Evolutionary conservation across 306 rosid species (phyloP), one percentile per base, ranked within the genome.

Genomic region (Pterocarpus santalinus): DNA sequence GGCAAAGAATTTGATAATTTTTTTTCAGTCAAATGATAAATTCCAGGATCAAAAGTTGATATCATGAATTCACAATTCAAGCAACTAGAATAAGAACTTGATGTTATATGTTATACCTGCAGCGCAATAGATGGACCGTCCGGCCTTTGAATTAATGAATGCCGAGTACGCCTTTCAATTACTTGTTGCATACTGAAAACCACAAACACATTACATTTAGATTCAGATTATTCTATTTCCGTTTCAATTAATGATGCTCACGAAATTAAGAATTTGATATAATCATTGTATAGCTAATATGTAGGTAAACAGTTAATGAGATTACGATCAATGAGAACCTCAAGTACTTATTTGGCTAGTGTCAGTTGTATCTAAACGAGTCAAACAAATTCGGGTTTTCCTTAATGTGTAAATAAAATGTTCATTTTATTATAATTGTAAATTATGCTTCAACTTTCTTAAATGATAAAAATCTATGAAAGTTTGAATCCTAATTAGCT

Each of bases 131-230:
- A 55, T 73, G 82, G 55, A 8, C 30, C 52, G 32, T 58, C 73
- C 30, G 35, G 7, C 72, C 55, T 76, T 10, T 60, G 51, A 46
- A 28, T 17, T 63, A 46, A 68, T 49, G 88, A 77, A 72, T 73
- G 71, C 8, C 60, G 69, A 85, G 38, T 39, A 8, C 53, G 83
- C 77, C 77, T 85, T 72, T 77, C 85, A 77, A 85, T 71, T 30
- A 72, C 69, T 63, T 85, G 80, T 22, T 72, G 56, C 56, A 85
- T 77, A 60, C 88, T 85, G 70, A 70, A 72, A 65, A 69, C 16
- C 65, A 55, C 63, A 67, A 44, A 71, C 47, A 61, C 39, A 39
- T 33, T 33, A 36, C n/a, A 55, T 3, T 14, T 47, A 80, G 61
- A 57, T 66, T 30, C 3, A 51, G 7, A 8, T 7, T 22, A 16